Percentiles rank a stretch among this genome's conserved stretches.
Conservation (phyloP, 2,329 filamentous ascomycete species). For the Aspergillus jensenii region DNA sequence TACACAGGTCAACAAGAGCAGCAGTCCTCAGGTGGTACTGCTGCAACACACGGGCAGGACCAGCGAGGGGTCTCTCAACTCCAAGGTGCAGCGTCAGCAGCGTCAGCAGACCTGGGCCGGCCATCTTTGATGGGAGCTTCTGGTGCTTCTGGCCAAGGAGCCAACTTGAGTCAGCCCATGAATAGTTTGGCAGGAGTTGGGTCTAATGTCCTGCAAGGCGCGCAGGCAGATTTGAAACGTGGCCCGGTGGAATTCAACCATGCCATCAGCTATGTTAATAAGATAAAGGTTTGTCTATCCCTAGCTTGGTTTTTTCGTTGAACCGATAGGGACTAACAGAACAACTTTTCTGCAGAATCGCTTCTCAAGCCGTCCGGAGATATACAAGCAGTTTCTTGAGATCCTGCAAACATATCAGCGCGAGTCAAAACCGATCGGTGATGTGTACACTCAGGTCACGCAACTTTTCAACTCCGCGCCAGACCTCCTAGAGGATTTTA, state of each 20-base stretch:
- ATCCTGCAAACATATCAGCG: conserved; percentile 97
- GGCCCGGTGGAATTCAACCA: conserved; percentile 99
- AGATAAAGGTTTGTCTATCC: conserved; percentile 78
- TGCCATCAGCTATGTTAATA: conserved; percentile 98
- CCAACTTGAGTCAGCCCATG: conserved; percentile 51
- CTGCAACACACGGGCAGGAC: conserved; percentile 60
- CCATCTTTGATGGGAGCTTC: conserved; percentile 51
- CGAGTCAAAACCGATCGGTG: conserved; percentile 96
- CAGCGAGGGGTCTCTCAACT: conserved; percentile 66
- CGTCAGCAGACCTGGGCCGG: conserved; percentile 50
- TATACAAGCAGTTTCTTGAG: conserved; percentile 98
- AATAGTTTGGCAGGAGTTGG: conserved; percentile 63
- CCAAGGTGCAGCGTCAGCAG: conserved; percentile 64
- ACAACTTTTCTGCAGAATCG: conserved; percentile 66
- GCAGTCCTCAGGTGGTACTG: conserved; percentile 46
- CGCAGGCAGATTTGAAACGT: conserved; percentile 64
- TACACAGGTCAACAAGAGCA: conserved; percentile 46
- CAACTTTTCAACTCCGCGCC: conserved; percentile 89
- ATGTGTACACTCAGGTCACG: conserved; percentile 96
- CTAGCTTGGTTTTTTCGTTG: not conserved
- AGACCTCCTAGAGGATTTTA: conserved; percentile 95
- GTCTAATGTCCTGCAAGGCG: conserved; percentile 56
- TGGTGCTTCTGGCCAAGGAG: conserved; percentile 45
- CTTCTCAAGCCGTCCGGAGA: conserved; percentile 93
- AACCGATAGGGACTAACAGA: not conserved